Conservation (phyloP, 208 protist species). For the Vickermania ingenoplastis region DNA sequence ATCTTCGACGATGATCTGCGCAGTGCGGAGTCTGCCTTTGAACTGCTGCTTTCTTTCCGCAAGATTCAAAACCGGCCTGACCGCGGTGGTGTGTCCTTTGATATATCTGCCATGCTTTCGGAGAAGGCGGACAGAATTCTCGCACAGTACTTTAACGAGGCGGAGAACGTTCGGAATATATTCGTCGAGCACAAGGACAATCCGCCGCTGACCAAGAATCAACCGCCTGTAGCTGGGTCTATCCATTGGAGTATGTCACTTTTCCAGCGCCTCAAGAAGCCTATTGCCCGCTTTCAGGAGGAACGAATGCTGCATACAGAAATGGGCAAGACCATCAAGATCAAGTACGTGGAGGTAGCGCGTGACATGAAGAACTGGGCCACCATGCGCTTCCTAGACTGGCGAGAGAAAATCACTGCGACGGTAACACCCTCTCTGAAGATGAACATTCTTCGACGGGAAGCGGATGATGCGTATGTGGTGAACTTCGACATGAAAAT, state of each 20-base stretch:
- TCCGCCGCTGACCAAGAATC: conserved; percentile 95
- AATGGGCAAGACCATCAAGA: conserved; percentile 84
- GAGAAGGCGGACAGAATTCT: conserved; percentile 95
- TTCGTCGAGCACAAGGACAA: conserved; percentile 84
- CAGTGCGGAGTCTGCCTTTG: conserved; percentile 96
- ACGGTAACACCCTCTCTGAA: conserved; percentile 87
- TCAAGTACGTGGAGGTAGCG: conserved; percentile 90
- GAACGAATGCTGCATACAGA: conserved; percentile 87
- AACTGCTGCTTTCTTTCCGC: conserved; percentile 96
- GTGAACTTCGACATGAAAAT: conserved; percentile 94
- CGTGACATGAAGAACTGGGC: conserved; percentile 93
- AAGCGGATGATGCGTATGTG: conserved; percentile 58
- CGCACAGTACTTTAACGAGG: conserved; percentile 89
- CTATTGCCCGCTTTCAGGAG: conserved; percentile 92
- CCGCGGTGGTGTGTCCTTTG: conserved; percentile 59
- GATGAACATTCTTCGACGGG: conserved; percentile 76
- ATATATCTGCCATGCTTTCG: conserved; percentile 89
- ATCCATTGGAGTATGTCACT: conserved; percentile 96
- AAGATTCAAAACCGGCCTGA: conserved; percentile 80
- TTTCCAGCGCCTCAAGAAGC: conserved; percentile 95
- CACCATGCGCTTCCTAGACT: conserved; percentile 81
- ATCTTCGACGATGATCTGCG: conserved; percentile 97
- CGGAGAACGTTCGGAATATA: conserved; percentile 86
- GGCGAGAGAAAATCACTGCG: conserved; percentile 82
- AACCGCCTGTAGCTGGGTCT: conserved; percentile 94